A percentile compares a stretch with the other conserved stretches of the same genome.
These are phyloP conservation scores for Irpex sp. DNA, from an alignment of 1,284 basidiomycete genomes.

Conservation along the genomic window DNA sequence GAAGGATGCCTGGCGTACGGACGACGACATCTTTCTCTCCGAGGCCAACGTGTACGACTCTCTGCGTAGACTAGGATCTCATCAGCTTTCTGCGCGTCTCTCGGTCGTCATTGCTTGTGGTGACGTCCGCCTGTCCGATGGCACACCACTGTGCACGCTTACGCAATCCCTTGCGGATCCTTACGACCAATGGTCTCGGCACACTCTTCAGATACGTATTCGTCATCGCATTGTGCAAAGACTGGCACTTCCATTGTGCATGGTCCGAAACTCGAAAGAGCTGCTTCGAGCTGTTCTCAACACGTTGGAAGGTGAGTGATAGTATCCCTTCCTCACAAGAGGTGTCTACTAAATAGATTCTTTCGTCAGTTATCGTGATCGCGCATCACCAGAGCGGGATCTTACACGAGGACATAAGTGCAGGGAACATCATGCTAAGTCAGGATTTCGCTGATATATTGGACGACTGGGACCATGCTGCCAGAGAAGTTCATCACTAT, in stretches of 20 bases:
- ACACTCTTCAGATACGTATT: background rate
- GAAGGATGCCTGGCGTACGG: slow-evolving; percentile 13
- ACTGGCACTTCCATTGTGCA: slow-evolving; percentile 6
- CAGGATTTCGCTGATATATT: too few relatives aligned
- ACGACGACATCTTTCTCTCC: background rate
- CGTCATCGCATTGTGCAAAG: slow-evolving; percentile 14
- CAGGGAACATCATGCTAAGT: slow-evolving; percentile 14
- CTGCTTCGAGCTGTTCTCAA: slow-evolving; percentile 7
- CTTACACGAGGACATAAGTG: too few relatives aligned
- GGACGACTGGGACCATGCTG: slow-evolving; percentile 17
- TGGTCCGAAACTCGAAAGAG: slow-evolving; percentile 5
- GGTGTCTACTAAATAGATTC: too few relatives aligned
- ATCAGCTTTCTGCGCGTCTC: slow-evolving; percentile 5
- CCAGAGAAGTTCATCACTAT: too few relatives aligned
- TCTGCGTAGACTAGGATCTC: background rate
- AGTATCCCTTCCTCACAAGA: too few relatives aligned
- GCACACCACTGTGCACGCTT: background rate
- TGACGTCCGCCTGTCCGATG: slow-evolving; percentile 4
- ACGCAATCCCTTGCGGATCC: slow-evolving; percentile 1
- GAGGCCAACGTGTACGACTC: slow-evolving; percentile 5
- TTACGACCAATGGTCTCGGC: background rate
- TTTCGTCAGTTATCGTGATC: too few relatives aligned
- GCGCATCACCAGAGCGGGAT: too few relatives aligned
- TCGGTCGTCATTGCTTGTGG: slow-evolving; percentile 3
- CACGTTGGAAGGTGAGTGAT: background rate